Conservation (phyloP, 73 alveolate species). For the Paramecium sexaurelia region DNA sequence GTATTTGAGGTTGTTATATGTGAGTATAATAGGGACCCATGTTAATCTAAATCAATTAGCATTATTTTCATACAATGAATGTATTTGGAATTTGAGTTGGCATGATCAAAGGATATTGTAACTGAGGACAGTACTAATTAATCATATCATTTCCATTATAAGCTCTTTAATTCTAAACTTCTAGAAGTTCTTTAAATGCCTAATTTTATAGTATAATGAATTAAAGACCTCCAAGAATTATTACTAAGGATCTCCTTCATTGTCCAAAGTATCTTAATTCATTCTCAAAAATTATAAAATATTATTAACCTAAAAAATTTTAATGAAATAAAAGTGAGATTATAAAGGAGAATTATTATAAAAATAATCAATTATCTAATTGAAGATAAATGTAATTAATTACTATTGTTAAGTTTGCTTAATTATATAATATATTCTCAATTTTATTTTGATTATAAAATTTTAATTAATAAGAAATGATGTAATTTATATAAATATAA, state of each 20-base stretch:
- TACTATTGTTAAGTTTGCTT: too few relatives aligned
- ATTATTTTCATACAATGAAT: not conserved
- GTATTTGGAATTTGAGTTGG: slow-evolving; percentile 37
- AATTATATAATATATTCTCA: too few relatives aligned
- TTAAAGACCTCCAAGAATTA: slow-evolving; percentile 3
- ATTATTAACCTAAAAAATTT: not conserved
- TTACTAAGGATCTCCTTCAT: slow-evolving; percentile 31
- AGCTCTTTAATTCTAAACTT: slow-evolving; percentile 11
- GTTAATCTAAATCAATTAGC: not conserved
- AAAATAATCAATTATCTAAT: not conserved
- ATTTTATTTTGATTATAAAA: not conserved
- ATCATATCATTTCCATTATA: not conserved
- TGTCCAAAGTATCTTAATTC: not conserved
- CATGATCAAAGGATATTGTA: not conserved
- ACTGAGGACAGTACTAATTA: slow-evolving; percentile 2
- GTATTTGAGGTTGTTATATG: not conserved
- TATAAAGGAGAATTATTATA: not conserved
- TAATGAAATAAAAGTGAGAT: not conserved
- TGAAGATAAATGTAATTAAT: too few relatives aligned
- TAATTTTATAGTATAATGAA: not conserved
- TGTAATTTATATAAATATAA: not conserved
- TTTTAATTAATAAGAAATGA: too few relatives aligned
- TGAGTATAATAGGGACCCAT: slow-evolving; percentile 20
- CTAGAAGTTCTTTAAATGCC: slow-evolving; percentile 32
- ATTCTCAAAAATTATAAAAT: not conserved